These are phyloP conservation scores for Capsicum baccatum DNA, from an alignment of 257 asterid genomes.

Conservation along the genomic window DNA sequence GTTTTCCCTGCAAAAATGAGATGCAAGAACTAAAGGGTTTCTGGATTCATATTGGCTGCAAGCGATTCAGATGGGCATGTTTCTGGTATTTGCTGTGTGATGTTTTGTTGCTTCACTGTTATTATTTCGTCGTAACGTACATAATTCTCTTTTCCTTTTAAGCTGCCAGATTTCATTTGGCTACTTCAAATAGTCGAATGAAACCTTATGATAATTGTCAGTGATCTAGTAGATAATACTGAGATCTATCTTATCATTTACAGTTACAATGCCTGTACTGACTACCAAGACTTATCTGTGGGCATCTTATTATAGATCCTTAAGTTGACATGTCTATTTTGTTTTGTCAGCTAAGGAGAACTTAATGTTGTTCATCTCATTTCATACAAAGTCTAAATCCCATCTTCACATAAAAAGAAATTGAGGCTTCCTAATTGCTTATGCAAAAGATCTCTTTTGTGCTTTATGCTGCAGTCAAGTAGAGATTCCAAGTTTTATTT, in stretches of 20 bases:
- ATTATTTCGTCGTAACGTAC: no score
- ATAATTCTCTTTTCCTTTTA: no score
- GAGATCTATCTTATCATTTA: not conserved
- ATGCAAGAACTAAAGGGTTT: no score
- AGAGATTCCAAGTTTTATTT: not conserved
- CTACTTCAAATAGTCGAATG: not conserved
- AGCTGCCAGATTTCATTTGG: not conserved
- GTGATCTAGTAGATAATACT: not conserved
- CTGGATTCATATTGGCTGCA: no score
- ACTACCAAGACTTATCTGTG: not conserved
- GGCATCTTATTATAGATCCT: not conserved
- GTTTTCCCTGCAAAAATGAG: no score
- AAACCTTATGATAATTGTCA: not conserved
- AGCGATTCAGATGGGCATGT: no score
- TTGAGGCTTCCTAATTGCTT: not conserved
- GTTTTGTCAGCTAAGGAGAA: not conserved
- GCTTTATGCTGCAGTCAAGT: not conserved
- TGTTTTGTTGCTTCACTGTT: no score
- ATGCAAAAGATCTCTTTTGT: not conserved
- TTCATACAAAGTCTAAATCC: not conserved
- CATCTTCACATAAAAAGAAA: not conserved
- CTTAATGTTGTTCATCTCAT: conserved; percentile 3
- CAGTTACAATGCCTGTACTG: not conserved
- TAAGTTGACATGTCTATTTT: not conserved
- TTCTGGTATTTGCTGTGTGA: no score